Conservation (phyloP, 2,329 filamentous ascomycete genomes). For the Nothopassalora personata region DNA sequence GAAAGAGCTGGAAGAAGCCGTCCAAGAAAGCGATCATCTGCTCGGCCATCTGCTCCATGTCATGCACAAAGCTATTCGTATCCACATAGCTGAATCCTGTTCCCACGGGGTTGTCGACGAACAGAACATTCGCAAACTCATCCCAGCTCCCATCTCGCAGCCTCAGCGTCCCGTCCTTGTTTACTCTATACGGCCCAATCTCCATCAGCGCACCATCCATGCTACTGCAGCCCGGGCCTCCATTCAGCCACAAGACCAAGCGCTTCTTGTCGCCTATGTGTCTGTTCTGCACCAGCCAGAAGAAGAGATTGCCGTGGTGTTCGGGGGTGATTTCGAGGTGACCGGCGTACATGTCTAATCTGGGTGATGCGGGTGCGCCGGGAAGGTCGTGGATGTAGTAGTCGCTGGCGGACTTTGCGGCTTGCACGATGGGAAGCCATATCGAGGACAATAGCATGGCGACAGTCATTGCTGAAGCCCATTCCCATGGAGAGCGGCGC, state of each 20-base stretch:
- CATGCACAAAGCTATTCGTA: constrained; percentile 77
- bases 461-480: constrained; percentile 12
- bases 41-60: constrained; percentile 80
- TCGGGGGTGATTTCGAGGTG: constrained; percentile 86
- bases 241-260: constrained; percentile 95
- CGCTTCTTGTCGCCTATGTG: constrained; percentile 89
- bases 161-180: constrained; percentile 63
- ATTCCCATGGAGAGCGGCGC: constrained; percentile 12
- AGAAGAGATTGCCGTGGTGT: constrained; percentile 90
- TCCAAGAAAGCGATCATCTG: constrained; percentile 87
- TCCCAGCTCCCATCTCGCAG: constrained; percentile 97
- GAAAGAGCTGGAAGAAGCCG: constrained; percentile 86
- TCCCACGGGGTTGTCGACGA: constrained; percentile 94
- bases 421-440: constrained; percentile 26
- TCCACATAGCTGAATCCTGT: constrained; percentile 96
- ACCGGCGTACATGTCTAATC: constrained; percentile 96
- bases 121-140: constrained; percentile 94
- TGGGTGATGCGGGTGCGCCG: constrained; percentile 65
- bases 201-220: constrained; percentile 97
- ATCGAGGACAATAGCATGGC: constrained; percentile 14
- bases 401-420: constrained; percentile 65
- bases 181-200: constrained; percentile 84
- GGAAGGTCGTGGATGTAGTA: constrained; percentile 86
- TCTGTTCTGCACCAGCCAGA: constrained; percentile 95
- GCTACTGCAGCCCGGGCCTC: constrained; percentile 92